These are phyloP conservation scores for Saussurea involucrata DNA, from an alignment of 129 eudicot genomes.

Conservation along the genomic window DNA sequence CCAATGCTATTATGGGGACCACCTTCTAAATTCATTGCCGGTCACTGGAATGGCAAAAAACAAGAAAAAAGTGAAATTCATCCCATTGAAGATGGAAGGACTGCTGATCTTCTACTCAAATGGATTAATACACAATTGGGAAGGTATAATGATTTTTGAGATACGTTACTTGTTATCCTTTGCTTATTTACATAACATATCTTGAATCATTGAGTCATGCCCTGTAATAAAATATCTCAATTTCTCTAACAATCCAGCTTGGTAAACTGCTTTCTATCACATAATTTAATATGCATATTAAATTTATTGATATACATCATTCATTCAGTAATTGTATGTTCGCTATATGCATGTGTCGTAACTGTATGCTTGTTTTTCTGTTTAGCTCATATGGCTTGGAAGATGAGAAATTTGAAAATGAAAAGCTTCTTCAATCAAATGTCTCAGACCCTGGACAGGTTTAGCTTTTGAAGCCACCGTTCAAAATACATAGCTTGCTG, in stretches of 20 bases:
- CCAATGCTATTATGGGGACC: constrained; percentile 91
- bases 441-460: constrained; percentile 70
- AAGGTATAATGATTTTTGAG: constrained; percentile 35
- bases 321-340: not conserved
- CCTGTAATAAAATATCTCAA: not conserved
- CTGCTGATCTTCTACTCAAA: constrained; percentile 57
- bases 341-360: not conserved
- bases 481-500: not conserved
- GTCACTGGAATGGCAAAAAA: constrained; percentile 49
- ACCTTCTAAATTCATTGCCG: constrained; percentile 54
- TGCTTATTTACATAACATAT: not conserved
- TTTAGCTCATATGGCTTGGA: constrained; percentile 62
- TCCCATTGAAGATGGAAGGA: constrained; percentile 46
- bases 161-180: not conserved
- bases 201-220: not conserved
- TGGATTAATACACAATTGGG: constrained; percentile 72
- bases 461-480: not conserved
- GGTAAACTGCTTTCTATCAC: not conserved
- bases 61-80: constrained; percentile 47
- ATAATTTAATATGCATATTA: not conserved
- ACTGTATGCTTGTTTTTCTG: constrained; percentile 5
- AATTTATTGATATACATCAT: not conserved
- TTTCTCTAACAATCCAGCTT: not conserved
- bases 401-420: constrained; percentile 60
- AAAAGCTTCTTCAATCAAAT: constrained; percentile 53